phyloP scores from a whole-genome alignment of 192 early-diverging fungal genomes.

The Backusella psychrophila region DNA sequence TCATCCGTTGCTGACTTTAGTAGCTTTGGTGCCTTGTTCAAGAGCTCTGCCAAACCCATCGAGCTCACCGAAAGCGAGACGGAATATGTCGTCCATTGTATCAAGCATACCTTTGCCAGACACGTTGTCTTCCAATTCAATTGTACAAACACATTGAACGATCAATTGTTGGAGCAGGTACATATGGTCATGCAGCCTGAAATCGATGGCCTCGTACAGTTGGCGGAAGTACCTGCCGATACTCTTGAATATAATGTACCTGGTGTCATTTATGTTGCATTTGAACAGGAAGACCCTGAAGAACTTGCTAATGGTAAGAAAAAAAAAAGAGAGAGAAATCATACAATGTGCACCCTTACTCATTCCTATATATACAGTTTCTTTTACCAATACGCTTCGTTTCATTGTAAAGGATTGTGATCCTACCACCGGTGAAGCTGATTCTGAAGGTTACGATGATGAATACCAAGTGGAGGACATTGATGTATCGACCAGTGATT shows the following conservation, averaged over 20 bases:
- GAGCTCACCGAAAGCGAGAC: conserved; percentile 94
- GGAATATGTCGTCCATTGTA: conserved; percentile 91
- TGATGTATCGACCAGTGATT: conserved; percentile 85
- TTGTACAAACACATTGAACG: conserved; percentile 92
- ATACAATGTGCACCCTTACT: background rate
- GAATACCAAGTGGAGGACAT: conserved; percentile 93
- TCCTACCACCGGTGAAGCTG: conserved; percentile 86
- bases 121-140: conserved; percentile 98
- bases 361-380: conserved; percentile 36
- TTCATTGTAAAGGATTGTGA: conserved; percentile 96
- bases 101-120: conserved; percentile 88
- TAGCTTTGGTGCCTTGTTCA: conserved; percentile 82
- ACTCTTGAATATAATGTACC: conserved; percentile 78
- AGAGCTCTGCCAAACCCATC: conserved; percentile 69
- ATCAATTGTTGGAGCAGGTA: conserved; percentile 89
- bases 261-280: conserved; percentile 84
- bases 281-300: conserved; percentile 60
- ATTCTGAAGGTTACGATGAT: conserved; percentile 94
- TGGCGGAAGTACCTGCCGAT: conserved; percentile 67
- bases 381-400: conserved; percentile 84
- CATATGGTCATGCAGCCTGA: conserved; percentile 76
- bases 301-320: conserved; percentile 58
- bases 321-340: background rate
- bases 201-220: conserved; percentile 59
- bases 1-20: conserved; percentile 81